These are phyloP conservation scores for Ehretia macrophylla DNA, from an alignment of 257 asterid species.

Conservation along the genomic window DNA sequence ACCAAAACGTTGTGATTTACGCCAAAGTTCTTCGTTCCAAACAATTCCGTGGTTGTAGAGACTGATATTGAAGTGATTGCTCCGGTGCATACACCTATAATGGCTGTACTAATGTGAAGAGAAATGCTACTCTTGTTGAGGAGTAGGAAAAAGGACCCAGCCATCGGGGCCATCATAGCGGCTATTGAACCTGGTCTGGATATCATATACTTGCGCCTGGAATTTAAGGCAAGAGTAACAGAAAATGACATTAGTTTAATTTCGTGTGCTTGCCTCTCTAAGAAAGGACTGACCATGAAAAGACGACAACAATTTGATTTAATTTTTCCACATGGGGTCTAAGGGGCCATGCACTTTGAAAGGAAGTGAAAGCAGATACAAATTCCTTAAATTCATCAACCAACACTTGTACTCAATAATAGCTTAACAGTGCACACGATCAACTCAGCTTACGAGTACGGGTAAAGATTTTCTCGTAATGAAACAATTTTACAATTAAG, in stretches of 20 bases:
- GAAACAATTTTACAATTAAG: no score
- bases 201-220: constrained; percentile 36
- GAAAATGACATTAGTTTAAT: neutral
- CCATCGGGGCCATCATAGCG: constrained; percentile 61
- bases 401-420: no score
- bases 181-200: constrained; percentile 65
- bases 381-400: no score
- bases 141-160: constrained; percentile 65
- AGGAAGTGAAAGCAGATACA: no score
- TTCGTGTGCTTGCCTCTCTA: no score
- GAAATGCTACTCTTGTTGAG: constrained; percentile 12
- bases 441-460: no score
- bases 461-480: no score
- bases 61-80: constrained; percentile 68
- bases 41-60: constrained; percentile 56
- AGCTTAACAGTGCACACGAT: no score
- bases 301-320: no score
- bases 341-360: no score
- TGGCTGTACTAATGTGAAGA: constrained; percentile 54
- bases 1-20: constrained; percentile 69
- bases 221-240: neutral
- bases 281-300: no score
- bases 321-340: no score
- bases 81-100: constrained; percentile 64
- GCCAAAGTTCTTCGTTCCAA: constrained; percentile 61